Conservation (phyloP, 371 early-diverging fungal species). For the Umbelopsis sp. region DNA sequence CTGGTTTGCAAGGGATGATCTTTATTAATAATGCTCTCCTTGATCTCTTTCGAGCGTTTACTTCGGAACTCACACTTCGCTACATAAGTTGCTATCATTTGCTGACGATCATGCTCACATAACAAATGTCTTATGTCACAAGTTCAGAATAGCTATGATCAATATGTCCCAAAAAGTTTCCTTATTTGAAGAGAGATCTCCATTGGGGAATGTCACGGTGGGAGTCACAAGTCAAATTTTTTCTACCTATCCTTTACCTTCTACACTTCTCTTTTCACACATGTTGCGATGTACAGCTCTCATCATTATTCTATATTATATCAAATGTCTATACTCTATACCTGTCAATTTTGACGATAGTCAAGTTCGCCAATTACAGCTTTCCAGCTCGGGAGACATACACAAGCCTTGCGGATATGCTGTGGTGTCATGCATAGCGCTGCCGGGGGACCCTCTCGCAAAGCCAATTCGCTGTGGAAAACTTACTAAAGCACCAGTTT, state of each 20-base stretch:
- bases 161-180: background rate
- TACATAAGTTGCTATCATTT: too few relatives aligned
- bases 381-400: background rate
- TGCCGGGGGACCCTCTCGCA: background rate
- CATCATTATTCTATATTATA: background rate
- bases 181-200: background rate
- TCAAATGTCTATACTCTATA: background rate
- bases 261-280: background rate
- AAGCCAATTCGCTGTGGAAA: constrained; percentile 14
- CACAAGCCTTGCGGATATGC: background rate
- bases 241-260: background rate
- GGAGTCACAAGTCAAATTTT: background rate
- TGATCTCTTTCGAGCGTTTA: too few relatives aligned
- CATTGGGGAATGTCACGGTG: constrained; percentile 7
- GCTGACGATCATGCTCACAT: too few relatives aligned
- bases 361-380: background rate
- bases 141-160: background rate
- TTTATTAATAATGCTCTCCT: too few relatives aligned
- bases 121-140: too few relatives aligned
- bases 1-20: too few relatives aligned
- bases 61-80: too few relatives aligned
- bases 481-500: constrained; percentile 1
- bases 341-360: background rate
- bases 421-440: constrained; percentile 1
- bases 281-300: background rate